phyloP scores from a whole-genome alignment of 495 filamentous ascomycete species.

The Oleoguttula mirabilis region DNA sequence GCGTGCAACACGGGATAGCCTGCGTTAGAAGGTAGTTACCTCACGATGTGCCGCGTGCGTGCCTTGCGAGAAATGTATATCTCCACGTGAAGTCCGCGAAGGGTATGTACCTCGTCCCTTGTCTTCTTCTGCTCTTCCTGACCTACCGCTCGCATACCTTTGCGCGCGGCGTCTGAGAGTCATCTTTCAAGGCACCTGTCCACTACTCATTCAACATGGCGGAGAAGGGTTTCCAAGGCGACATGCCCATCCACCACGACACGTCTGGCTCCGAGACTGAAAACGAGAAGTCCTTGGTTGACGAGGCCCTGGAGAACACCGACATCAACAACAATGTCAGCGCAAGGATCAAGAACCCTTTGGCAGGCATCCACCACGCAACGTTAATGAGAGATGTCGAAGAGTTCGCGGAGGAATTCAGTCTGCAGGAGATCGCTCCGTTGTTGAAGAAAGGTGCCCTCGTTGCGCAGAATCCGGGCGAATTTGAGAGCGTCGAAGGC shows the following conservation, averaged over 20 bases:
- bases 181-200: neutral
- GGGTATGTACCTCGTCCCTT: neutral
- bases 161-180: too few species aligned
- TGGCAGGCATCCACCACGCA: conserved; percentile 37
- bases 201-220: neutral
- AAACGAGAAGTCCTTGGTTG: neutral
- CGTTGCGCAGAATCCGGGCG: conserved; percentile 37
- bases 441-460: conserved; percentile 42
- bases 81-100: neutral
- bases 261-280: neutral
- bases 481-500: conserved; percentile 32
- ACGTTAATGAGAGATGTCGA: conserved; percentile 38
- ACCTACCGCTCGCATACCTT: too few species aligned
- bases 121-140: neutral
- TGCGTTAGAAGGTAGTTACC: neutral
- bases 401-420: conserved; percentile 35
- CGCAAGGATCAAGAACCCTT: conserved; percentile 29
- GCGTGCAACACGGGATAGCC: too few species aligned
- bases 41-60: neutral
- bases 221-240: neutral
- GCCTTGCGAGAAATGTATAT: neutral
- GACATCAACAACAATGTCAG: neutral
- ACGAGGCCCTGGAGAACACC: neutral
- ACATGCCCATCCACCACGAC: neutral
- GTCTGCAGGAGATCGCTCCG: conserved; percentile 34